Conservation (phyloP, 2,329 filamentous ascomycete species). For the Mycosphaerella sp. region DNA sequence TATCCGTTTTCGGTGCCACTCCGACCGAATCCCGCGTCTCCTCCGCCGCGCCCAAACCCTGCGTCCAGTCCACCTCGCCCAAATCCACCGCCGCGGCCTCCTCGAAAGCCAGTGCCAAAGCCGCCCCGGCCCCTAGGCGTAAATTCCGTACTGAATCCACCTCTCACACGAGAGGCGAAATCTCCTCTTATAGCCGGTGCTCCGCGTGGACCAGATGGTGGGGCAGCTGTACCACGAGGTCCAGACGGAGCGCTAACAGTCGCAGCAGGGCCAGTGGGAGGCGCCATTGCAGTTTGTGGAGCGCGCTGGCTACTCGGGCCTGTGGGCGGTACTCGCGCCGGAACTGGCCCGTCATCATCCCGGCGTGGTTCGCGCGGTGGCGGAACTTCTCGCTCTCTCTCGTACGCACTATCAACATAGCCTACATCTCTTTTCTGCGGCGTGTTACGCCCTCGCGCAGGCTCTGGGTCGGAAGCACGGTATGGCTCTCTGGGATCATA, state of each 20-base stretch:
- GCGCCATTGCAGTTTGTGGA: slow-evolving; percentile 21
- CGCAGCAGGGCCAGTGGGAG: slow-evolving; percentile 30
- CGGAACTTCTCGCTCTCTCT: slow-evolving; percentile 20
- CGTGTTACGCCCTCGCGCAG: slow-evolving; percentile 29
- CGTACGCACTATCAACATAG: slow-evolving; percentile 26
- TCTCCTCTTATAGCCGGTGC: slow-evolving; percentile 36
- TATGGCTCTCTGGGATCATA: slow-evolving; percentile 28
- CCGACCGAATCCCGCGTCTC: slow-evolving; percentile 10
- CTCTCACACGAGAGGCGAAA: slow-evolving; percentile 33
- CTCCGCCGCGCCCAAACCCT: slow-evolving; percentile 11
- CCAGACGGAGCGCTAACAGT: slow-evolving; percentile 30
- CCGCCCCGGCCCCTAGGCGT: slow-evolving; percentile 25
- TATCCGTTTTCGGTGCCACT: slow-evolving; percentile 7
- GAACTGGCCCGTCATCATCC: slow-evolving; percentile 22
- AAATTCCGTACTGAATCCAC: slow-evolving; percentile 34
- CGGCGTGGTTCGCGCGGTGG: slow-evolving; percentile 28
- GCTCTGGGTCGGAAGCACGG: slow-evolving; percentile 24
- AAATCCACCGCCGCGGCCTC: slow-evolving; percentile 26
- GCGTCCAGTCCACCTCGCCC: not conserved
- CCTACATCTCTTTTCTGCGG: slow-evolving; percentile 26
- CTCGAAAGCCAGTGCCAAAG: slow-evolving; percentile 33
- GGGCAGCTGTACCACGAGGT: slow-evolving; percentile 24
- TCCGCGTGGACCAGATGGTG: slow-evolving; percentile 29
- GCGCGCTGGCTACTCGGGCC: slow-evolving; percentile 24
- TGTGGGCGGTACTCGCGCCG: slow-evolving; percentile 25